phyloP scores from a whole-genome alignment of 495 filamentous ascomycete species.

The Ramalina intermedia region DNA sequence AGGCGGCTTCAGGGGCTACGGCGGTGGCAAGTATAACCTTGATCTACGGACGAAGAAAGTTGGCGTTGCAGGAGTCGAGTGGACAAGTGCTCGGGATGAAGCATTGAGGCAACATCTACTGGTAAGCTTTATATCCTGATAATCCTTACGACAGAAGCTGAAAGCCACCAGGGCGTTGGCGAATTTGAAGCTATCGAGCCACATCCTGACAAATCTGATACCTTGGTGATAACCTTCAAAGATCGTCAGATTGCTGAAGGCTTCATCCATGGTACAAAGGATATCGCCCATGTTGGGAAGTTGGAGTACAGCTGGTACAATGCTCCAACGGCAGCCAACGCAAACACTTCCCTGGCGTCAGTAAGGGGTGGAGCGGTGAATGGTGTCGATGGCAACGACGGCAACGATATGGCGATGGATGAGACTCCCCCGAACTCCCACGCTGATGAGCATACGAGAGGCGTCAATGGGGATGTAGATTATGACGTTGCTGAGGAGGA shows the following conservation, averaged over 20 bases:
- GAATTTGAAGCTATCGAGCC: conserved; percentile 67
- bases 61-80: conserved; percentile 53
- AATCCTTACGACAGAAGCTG: background rate
- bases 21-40: conserved; percentile 55
- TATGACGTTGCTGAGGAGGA: conserved; percentile 40
- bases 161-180: conserved; percentile 50
- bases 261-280: conserved; percentile 52
- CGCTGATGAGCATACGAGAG: conserved; percentile 8
- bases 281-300: conserved; percentile 62
- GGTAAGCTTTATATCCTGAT: conserved; percentile 36
- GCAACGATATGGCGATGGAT: conserved; percentile 29
- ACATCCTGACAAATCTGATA: conserved; percentile 40
- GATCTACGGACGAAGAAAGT: conserved; percentile 80
- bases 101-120: conserved; percentile 72
- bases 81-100: conserved; percentile 63
- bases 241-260: conserved; percentile 84
- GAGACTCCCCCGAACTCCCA: conserved; percentile 1
- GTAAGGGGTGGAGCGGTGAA: background rate
- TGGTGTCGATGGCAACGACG: conserved; percentile 9
- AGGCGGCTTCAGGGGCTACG: conserved; percentile 29
- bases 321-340: conserved; percentile 3
- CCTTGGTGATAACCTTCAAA: conserved; percentile 63
- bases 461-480: conserved; percentile 27
- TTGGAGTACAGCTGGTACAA: conserved; percentile 62
- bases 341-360: background rate